Conservation (phyloP, 176 grass and related monocot species). For the Rhynchospora breviuscula region DNA sequence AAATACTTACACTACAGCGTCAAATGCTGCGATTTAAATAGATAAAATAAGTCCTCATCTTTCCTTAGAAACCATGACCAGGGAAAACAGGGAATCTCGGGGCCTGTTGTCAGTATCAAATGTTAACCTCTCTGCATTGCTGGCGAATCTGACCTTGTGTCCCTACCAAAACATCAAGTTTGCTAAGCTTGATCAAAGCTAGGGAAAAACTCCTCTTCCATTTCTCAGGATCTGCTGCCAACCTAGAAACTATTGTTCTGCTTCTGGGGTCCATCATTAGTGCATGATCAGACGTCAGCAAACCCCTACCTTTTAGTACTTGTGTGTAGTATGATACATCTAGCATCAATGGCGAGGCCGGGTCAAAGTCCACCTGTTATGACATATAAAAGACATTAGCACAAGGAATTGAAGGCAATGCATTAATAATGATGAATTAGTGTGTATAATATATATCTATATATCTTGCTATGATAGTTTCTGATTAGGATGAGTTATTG, state of each 20-base stretch:
- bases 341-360: slow-evolving; percentile 16
- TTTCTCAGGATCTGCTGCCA: slow-evolving; percentile 17
- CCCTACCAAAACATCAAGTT: slow-evolving; percentile 37
- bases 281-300: slow-evolving; percentile 49
- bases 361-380: slow-evolving; percentile 38
- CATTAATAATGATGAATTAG: not conserved
- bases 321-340: slow-evolving; percentile 42
- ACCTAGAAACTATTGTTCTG: slow-evolving; percentile 15
- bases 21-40: not conserved
- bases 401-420: not conserved
- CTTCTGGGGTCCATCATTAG: slow-evolving; percentile 23
- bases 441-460: not conserved
- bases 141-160: slow-evolving; percentile 50
- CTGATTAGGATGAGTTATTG: not conserved
- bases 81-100: not conserved
- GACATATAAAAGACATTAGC: not conserved
- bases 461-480: not conserved
- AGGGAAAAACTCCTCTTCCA: slow-evolving; percentile 33
- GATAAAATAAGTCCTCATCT: not conserved
- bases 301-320: slow-evolving; percentile 33
- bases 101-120: not conserved
- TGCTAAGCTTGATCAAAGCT: slow-evolving; percentile 47
- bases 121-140: slow-evolving; percentile 27
- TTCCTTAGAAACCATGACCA: slow-evolving; percentile 8
- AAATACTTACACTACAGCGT: not conserved